Percentiles rank a stretch among this genome's conserved stretches.
phyloP scores from a whole-genome alignment of 805 yeast genomes.

The Metschnikowia aberdeeniae region DNA sequence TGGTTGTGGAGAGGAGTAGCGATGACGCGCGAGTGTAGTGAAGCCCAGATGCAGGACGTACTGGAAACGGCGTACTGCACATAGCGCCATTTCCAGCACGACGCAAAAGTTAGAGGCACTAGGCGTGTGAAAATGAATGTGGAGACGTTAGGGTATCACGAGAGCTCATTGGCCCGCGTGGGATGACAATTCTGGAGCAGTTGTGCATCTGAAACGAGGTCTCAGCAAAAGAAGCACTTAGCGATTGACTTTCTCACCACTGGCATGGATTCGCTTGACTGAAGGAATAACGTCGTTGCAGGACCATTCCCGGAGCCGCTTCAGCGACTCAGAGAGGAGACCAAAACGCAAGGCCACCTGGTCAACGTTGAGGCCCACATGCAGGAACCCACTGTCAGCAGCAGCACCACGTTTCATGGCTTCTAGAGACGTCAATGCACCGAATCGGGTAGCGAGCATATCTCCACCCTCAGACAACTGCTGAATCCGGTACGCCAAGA shows the following conservation, averaged over 20 bases:
- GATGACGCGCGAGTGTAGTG: too few species aligned
- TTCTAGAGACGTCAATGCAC: slow-evolving; percentile 25
- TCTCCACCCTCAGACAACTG: slow-evolving; percentile 54
- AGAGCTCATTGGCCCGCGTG: too few species aligned
- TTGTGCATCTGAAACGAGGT: too few species aligned
- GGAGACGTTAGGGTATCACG: too few species aligned
- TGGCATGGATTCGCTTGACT: slow-evolving; percentile 37
- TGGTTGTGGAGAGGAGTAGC: not conserved
- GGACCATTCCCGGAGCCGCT: slow-evolving; percentile 63
- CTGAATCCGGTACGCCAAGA: slow-evolving; percentile 45
- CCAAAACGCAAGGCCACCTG: slow-evolving; percentile 45
- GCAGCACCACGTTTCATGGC: slow-evolving; percentile 19
- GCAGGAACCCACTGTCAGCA: slow-evolving; percentile 13
- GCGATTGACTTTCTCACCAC: too few species aligned
- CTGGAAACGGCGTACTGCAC: too few species aligned
- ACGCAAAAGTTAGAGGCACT: too few species aligned
- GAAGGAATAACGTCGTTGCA: slow-evolving; percentile 43
- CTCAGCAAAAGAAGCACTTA: too few species aligned
- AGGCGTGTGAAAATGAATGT: too few species aligned
- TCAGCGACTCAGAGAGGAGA: slow-evolving; percentile 38
- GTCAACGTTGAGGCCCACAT: slow-evolving; percentile 39
- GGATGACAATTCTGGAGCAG: not conserved
- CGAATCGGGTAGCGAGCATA: slow-evolving; percentile 56
- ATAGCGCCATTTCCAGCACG: too few species aligned
- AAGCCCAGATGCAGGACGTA: too few species aligned